phyloP scores from a whole-genome alignment of 1,139 yeast species.

The Yamadazyma oceani region DNA sequence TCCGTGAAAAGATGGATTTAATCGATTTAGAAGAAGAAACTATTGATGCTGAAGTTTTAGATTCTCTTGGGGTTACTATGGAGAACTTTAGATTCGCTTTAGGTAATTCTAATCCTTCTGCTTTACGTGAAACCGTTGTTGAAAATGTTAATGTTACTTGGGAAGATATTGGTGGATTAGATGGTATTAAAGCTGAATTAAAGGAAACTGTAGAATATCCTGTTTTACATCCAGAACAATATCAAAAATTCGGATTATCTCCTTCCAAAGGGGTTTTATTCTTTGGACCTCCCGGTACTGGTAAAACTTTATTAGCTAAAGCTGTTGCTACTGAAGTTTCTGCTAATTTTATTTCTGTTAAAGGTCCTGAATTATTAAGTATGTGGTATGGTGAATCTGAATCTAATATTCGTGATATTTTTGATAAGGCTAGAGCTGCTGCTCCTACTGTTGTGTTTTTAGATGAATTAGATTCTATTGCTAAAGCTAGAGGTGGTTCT shows the following conservation, averaged over 20 bases:
- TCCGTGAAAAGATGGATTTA: slow-evolving; percentile 98
- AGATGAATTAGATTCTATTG: slow-evolving; percentile 97
- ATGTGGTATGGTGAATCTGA: slow-evolving; percentile 99
- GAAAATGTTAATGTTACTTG: slow-evolving; percentile 98
- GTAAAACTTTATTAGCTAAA: slow-evolving; percentile 95
- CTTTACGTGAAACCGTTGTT: slow-evolving; percentile 98
- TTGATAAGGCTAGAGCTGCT: slow-evolving; percentile 98
- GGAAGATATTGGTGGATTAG: slow-evolving; percentile 97
- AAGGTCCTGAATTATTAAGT: slow-evolving; percentile 95
- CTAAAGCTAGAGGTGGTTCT: slow-evolving; percentile 94
- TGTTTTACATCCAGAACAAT: slow-evolving; percentile 97
- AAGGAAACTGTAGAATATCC: slow-evolving; percentile 99
- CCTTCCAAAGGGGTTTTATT: slow-evolving; percentile 98
- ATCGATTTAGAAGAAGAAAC: slow-evolving; percentile 97
- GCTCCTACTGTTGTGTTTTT: slow-evolving; percentile 98
- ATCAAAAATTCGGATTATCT: slow-evolving; percentile 94
- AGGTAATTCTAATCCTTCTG: slow-evolving; percentile 98
- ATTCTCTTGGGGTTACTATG: slow-evolving; percentile 97
- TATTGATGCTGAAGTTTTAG: slow-evolving; percentile 95
- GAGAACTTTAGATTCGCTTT: slow-evolving; percentile 97
- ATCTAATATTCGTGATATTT: slow-evolving; percentile 93
- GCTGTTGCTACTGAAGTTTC: slow-evolving; percentile 98
- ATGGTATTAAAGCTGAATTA: slow-evolving; percentile 90
- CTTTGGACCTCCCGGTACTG: slow-evolving; percentile 99
- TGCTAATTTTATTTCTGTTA: slow-evolving; percentile 94